These are phyloP conservation scores for Volvox reticuliferus DNA, from an alignment of 139 green algal genomes.

Conservation along the genomic window DNA sequence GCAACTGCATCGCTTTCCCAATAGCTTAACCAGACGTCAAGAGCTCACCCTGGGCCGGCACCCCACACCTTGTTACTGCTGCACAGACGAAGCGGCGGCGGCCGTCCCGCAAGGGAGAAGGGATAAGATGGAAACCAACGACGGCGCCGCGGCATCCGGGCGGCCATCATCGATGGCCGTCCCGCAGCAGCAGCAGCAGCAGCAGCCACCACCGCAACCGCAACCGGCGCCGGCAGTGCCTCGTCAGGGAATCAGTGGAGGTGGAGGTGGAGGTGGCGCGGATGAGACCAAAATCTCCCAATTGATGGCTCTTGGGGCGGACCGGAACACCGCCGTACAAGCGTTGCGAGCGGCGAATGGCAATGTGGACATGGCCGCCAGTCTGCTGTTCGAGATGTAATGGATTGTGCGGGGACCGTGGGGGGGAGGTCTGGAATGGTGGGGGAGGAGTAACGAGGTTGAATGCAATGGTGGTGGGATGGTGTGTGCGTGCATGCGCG, in stretches of 20 bases:
- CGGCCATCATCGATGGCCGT: too few relatives aligned
- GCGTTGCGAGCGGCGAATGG: conserved; percentile 76
- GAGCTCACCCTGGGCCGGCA: too few relatives aligned
- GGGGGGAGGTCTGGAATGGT: not conserved
- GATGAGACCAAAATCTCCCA: conserved; percentile 67
- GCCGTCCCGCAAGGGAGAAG: too few relatives aligned
- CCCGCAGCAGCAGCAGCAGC: not conserved
- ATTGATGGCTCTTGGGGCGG: conserved; percentile 79
- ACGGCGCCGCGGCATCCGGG: too few relatives aligned
- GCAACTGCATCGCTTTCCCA: too few relatives aligned
- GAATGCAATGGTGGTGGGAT: not conserved
- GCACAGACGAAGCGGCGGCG: too few relatives aligned
- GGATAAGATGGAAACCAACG: too few relatives aligned
- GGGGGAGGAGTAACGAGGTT: too few relatives aligned
- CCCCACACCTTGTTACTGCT: too few relatives aligned
- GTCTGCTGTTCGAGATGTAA: conserved; percentile 77
- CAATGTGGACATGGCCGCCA: conserved; percentile 81
- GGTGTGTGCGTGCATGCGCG: not conserved
- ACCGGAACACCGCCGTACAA: conserved; percentile 58
- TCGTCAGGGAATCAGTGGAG: not conserved
- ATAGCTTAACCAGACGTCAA: too few relatives aligned
- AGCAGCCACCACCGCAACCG: not conserved
- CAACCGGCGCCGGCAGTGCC: not conserved
- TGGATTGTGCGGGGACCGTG: not conserved
- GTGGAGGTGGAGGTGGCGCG: not conserved